Base-by-base conservation (phyloP, 1,284 basidiomycete genomes). In the Papiliotrema terrestris region DNA sequence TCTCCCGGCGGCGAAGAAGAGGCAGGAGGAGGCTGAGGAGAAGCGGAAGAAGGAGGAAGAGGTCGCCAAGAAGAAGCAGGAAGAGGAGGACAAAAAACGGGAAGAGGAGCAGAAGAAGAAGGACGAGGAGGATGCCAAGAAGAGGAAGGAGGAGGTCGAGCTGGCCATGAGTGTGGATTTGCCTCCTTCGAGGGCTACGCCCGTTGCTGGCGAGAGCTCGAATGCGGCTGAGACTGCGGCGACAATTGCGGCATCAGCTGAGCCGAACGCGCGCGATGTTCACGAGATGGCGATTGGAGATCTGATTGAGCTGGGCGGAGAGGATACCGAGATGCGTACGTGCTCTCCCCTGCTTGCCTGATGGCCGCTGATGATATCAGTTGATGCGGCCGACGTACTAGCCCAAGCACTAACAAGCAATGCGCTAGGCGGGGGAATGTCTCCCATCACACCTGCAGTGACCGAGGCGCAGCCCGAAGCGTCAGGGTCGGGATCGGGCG, bases 1-100 rank as follows among this genome's bases (percentile, higher is more conserved):
- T n/a, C 80, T 96, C 41, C 92, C 93, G 0, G 84, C 85, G 38
- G 89, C 90, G 3, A 79, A 87, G 14, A 61, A 71, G 49, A 68
- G 73, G 47, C 73, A 73, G 20, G 73, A 76, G 41, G 75, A 75
- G 42, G 75, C 77, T 55, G 67, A 64, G 38, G 72, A 67, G 50
- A 72, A 63, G 44, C 58, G 68, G 49, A 60, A 66, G 39, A 67
- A 72, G 53, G 61, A 77, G 41, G 67, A 72, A 22, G 62, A 62
- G 42, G 62, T 47, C 1, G 55, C 59, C 45, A 68, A 72, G 53
- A 61, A 77, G 41, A 67, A 72, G 20, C 61, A 62, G 42, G 62
- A 47, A 1, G 55, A 58, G 46, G 65, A 55, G 26, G 61, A 57
- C 49, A 47, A 55, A 41, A 51, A 52, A 26, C 52, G 48, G 44